A percentile compares a stretch with the other conserved stretches of the same genome.
Conservation (phyloP, 257 asterid genomes). For the Solanum etuberosum region DNA sequence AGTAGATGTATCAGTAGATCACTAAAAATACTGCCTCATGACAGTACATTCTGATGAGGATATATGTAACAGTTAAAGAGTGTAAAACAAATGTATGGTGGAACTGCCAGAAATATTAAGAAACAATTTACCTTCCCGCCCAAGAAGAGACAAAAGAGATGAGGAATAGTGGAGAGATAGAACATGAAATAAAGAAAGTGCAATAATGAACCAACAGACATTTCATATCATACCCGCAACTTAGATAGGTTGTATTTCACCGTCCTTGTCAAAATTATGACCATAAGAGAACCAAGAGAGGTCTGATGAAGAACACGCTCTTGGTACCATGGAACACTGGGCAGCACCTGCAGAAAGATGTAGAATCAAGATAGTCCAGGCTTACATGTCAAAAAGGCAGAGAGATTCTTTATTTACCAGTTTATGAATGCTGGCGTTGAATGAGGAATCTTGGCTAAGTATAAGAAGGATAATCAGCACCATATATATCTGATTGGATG, state of each 20-base stretch:
- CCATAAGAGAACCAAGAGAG: conserved; percentile 70
- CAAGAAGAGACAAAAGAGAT: not conserved
- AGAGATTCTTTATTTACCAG: conserved; percentile 34
- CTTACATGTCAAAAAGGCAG: not conserved
- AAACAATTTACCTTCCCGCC: not conserved
- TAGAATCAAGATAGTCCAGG: conserved; percentile 6
- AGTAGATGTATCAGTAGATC: not conserved
- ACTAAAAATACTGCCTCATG: not conserved
- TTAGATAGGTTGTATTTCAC: conserved; percentile 62
- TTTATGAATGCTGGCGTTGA: conserved; percentile 79
- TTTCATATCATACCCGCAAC: conserved; percentile 40
- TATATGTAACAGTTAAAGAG: not conserved
- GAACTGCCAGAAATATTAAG: not conserved
- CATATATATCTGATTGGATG: conserved; percentile 89
- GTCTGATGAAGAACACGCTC: conserved; percentile 45
- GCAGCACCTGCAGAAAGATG: conserved; percentile 45
- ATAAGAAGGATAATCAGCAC: conserved; percentile 81
- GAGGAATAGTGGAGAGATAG: not conserved
- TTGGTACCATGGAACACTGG: conserved; percentile 59
- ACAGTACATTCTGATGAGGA: not conserved
- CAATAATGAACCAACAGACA: not conserved
- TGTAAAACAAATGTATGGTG: not conserved
- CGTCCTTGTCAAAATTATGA: conserved; percentile 64
- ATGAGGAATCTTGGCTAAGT: conserved; percentile 91
- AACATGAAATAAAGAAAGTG: not conserved